Evolutionary conservation across 140 eudicot genomes (phyloP).

Genomic region (Cichorium intybus): DNA sequence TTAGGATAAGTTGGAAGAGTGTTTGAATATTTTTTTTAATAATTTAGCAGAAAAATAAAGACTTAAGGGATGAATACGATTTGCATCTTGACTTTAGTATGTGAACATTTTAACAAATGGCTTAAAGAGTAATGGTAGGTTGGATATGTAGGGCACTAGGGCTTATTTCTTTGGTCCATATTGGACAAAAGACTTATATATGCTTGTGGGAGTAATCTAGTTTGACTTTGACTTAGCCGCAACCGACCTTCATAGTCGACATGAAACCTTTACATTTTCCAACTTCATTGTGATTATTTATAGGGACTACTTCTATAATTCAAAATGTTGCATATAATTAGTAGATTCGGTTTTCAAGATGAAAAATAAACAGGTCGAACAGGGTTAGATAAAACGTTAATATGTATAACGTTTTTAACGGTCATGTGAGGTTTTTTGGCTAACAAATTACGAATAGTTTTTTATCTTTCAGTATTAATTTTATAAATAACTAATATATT

Average conservation of each 20-base stretch:
- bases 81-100: constrained; percentile 14
- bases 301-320: background rate
- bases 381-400: too few species aligned
- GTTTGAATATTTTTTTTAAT: background rate
- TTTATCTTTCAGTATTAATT: too few species aligned
- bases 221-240: constrained; percentile 19
- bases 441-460: too few species aligned
- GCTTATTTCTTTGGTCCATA: constrained; percentile 25
- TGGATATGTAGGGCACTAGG: background rate
- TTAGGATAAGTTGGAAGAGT: background rate
- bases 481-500: too few species aligned
- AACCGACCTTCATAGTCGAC: background rate
- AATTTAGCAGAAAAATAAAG: background rate
- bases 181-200: constrained; percentile 20
- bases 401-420: too few species aligned
- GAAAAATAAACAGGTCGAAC: background rate
- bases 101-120: constrained; percentile 22
- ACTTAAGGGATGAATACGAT: background rate
- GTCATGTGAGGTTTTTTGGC: too few species aligned
- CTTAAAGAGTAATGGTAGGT: background rate
- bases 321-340: background rate
- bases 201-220: background rate
- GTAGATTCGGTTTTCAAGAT: background rate
- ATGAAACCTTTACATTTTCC: background rate
- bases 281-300: background rate